phyloP scores from a whole-genome alignment of 1,139 yeast genomes.

The Arxiozyma slooffiae region DNA sequence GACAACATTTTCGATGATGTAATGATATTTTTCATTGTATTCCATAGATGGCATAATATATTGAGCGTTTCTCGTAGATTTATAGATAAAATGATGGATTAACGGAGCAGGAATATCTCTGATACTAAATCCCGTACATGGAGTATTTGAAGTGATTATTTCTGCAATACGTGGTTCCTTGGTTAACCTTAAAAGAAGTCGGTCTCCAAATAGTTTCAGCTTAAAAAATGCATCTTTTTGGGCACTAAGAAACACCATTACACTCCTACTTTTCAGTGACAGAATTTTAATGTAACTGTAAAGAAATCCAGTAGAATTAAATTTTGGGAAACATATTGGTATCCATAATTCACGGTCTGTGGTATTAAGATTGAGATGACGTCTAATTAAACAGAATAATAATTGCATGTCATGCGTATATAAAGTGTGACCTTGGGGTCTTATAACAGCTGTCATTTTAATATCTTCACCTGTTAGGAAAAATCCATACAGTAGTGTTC shows the following conservation, averaged over 20 bases:
- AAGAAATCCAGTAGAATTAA: conserved; percentile 78
- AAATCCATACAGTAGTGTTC: conserved; percentile 49
- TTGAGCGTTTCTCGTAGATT: conserved; percentile 54
- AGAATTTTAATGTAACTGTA: conserved; percentile 68
- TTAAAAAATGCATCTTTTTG: conserved; percentile 74
- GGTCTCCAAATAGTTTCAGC: conserved; percentile 51
- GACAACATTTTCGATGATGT: not conserved
- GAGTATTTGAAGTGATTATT: conserved; percentile 21
- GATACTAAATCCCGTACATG: conserved; percentile 31
- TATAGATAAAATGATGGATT: conserved; percentile 72
- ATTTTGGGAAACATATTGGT: conserved; percentile 85
- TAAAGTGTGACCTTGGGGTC: conserved; percentile 55
- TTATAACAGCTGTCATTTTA: conserved; percentile 46
- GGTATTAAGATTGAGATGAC: conserved; percentile 29
- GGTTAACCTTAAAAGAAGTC: conserved; percentile 39
- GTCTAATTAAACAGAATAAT: conserved; percentile 51
- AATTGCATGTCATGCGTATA: conserved; percentile 64
- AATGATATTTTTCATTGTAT: conserved; percentile 3
- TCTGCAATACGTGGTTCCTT: conserved; percentile 31
- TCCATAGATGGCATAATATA: conserved; percentile 35
- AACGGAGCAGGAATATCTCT: conserved; percentile 51
- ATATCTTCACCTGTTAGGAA: conserved; percentile 46
- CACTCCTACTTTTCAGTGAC: conserved; percentile 32
- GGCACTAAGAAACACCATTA: conserved; percentile 68
- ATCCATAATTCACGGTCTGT: conserved; percentile 75